Conservation (phyloP, 352 stramenopile species). For the Globisporangium uncinulatum region DNA sequence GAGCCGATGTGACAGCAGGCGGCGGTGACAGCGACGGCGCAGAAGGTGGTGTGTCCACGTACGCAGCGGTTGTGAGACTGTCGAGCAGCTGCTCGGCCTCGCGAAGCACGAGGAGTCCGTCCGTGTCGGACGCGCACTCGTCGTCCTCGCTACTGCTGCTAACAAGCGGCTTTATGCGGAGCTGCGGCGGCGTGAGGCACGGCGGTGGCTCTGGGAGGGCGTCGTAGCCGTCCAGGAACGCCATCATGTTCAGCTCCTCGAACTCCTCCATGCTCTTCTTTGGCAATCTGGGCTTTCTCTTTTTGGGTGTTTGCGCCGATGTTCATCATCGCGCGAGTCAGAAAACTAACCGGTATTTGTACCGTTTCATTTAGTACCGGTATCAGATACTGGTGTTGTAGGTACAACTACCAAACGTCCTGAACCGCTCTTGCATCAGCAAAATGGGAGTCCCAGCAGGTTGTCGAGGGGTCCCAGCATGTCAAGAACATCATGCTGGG, state of each 20-base stretch:
- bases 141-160: neutral
- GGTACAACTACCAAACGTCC: too few relatives aligned
- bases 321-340: too few relatives aligned
- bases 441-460: too few relatives aligned
- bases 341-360: too few relatives aligned
- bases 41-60: neutral
- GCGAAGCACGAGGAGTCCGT: neutral
- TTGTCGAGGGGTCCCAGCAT: too few relatives aligned
- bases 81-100: slow-evolving; percentile 14
- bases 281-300: too few relatives aligned
- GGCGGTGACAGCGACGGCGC: neutral
- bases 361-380: too few relatives aligned
- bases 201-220: slow-evolving; percentile 7
- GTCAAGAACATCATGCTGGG: too few relatives aligned
- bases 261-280: slow-evolving; percentile 10
- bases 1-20: neutral
- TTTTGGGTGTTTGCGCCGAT: too few relatives aligned
- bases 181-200: neutral
- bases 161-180: neutral
- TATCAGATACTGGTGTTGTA: too few relatives aligned
- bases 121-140: neutral
- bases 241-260: slow-evolving; percentile 12
- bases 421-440: too few relatives aligned
- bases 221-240: slow-evolving; percentile 12
- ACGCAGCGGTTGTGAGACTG: slow-evolving; percentile 3